Evolutionary conservation across 164 flowering plant species (phyloP).

Genomic region (Platanus orientalis): DNA sequence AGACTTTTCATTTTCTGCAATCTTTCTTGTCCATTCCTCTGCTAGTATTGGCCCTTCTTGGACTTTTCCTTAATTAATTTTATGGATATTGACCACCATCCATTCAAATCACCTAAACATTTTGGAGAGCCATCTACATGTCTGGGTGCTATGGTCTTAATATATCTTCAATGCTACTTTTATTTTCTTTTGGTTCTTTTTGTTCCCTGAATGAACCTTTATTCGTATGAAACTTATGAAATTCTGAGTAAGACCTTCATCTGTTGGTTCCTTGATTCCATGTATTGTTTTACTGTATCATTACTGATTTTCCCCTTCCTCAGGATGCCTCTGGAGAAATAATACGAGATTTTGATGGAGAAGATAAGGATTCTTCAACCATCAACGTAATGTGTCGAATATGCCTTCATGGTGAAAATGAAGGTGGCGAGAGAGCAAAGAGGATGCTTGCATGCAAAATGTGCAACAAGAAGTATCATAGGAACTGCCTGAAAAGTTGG

Average conservation of each 20-base stretch:
- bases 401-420: constrained; percentile 83
- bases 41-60: too few relatives aligned
- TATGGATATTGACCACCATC: too few relatives aligned
- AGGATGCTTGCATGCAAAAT: constrained; percentile 85
- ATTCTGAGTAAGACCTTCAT: background rate
- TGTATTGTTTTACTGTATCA: background rate
- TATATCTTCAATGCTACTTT: background rate
- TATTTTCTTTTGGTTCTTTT: background rate
- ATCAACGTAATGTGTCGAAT: constrained; percentile 76
- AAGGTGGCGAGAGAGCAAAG: constrained; percentile 78
- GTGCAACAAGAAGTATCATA: constrained; percentile 91
- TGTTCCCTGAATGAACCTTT: background rate
- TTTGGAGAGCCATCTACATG: background rate
- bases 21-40: too few relatives aligned
- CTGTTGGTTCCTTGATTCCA: background rate
- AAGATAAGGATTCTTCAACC: constrained; percentile 37
- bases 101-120: too few relatives aligned
- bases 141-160: background rate
- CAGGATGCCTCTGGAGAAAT: constrained; percentile 24
- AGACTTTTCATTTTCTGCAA: too few relatives aligned
- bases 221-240: background rate
- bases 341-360: constrained; percentile 15
- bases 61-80: too few relatives aligned
- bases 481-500: constrained; percentile 85
- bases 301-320: too few relatives aligned